Conservation (phyloP, 805 yeast genomes). For the Kluyveromyces dobzhanskii region DNA sequence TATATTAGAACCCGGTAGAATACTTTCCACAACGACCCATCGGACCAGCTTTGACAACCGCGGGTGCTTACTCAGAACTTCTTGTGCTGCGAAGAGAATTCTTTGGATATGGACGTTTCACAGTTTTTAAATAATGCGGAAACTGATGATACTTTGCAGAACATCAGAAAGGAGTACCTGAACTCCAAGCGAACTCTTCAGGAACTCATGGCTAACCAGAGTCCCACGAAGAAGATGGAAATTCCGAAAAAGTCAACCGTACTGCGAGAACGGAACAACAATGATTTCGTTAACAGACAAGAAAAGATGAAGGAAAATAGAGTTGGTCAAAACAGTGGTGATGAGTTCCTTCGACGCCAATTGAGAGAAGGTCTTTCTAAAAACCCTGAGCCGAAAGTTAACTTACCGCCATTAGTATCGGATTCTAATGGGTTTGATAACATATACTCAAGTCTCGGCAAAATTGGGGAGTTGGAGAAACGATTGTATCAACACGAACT, state of each 20-base stretch:
- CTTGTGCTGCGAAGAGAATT: no score
- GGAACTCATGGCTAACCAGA: slow-evolving; percentile 15
- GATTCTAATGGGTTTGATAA: background rate
- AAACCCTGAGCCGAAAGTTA: background rate
- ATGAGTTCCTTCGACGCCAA: slow-evolving; percentile 9
- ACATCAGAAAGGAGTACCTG: slow-evolving; percentile 22
- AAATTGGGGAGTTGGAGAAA: slow-evolving; percentile 4
- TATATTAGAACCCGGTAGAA: no score
- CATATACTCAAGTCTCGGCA: background rate
- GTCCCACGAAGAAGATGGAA: slow-evolving; percentile 6
- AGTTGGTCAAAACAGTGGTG: slow-evolving; percentile 3
- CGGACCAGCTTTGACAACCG: no score
- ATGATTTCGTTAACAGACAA: background rate
- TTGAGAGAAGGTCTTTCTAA: slow-evolving; percentile 5
- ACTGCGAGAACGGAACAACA: background rate
- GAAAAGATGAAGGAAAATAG: slow-evolving; percentile 4
- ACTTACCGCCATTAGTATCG: background rate
- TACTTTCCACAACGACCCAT: no score
- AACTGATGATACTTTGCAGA: slow-evolving; percentile 25
- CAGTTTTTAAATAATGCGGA: slow-evolving; percentile 18
- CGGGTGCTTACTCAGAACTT: no score
- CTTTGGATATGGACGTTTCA: slow-evolving; percentile 2
- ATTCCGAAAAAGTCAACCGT: slow-evolving; percentile 1
- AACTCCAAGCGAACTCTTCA: slow-evolving; percentile 21
- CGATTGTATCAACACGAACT: slow-evolving; percentile 17